Evolutionary conservation across 495 filamentous ascomycete species (phyloP).

Genomic region (Amorphotheca resinae): DNA sequence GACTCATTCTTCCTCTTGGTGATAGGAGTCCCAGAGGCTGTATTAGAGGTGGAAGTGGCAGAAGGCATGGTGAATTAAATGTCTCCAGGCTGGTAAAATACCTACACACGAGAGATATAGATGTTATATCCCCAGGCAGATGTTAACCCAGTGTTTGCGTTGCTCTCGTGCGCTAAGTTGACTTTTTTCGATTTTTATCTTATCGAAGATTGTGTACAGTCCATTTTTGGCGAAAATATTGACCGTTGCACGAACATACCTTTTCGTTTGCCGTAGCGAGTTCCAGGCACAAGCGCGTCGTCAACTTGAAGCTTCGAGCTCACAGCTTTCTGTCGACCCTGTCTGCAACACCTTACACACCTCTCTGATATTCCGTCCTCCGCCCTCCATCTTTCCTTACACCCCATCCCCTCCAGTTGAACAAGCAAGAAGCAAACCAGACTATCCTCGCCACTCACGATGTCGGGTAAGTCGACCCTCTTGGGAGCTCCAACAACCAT

Average conservation of each 20-base stretch:
- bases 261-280: not conserved
- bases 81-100: too few relatives aligned
- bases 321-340: not conserved
- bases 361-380: not conserved
- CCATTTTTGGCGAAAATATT: too few relatives aligned
- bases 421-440: not conserved
- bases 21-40: not conserved
- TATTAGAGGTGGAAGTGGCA: constrained; percentile 10
- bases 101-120: too few relatives aligned
- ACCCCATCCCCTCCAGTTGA: not conserved
- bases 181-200: not conserved
- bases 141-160: not conserved
- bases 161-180: constrained; percentile 1
- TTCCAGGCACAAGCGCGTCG: not conserved
- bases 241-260: not conserved
- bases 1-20: constrained; percentile 15
- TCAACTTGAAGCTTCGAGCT: constrained; percentile 2
- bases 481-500: constrained; percentile 1
- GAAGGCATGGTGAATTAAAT: constrained; percentile 12
- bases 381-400: not conserved
- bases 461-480: constrained; percentile 25
- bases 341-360: not conserved
- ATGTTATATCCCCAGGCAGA: too few relatives aligned
- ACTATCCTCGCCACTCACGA: constrained; percentile 18
- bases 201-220: too few relatives aligned